Percentiles rank a stretch among this genome's conserved stretches.
These are phyloP conservation scores for Fusarium sp. DNA, from an alignment of 2,329 filamentous ascomycete species.

Conservation along the genomic window DNA sequence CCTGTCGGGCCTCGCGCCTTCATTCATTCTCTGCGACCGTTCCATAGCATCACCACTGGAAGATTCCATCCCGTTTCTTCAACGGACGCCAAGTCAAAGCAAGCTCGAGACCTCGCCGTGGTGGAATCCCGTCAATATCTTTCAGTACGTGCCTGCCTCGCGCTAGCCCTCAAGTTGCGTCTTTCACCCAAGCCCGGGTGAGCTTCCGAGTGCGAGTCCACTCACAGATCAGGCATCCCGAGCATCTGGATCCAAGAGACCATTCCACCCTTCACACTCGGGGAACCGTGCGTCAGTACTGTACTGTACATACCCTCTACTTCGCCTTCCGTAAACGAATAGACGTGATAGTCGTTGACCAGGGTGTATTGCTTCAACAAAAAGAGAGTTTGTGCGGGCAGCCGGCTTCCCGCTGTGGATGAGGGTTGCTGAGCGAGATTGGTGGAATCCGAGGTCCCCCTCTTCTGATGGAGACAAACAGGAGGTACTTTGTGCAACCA, in stretches of 20 bases:
- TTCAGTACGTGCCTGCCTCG: neutral
- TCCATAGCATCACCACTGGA: neutral
- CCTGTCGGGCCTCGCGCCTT: constrained; percentile 3
- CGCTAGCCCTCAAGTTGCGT: neutral
- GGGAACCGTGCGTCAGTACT: constrained; percentile 4
- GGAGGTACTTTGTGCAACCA: neutral
- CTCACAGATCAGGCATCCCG: constrained; percentile 9
- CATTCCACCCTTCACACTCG: neutral
- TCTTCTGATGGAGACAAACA: neutral
- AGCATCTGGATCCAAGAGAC: constrained; percentile 23
- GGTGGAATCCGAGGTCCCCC: neutral
- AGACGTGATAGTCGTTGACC: constrained; percentile 3
- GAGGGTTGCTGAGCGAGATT: constrained; percentile 11
- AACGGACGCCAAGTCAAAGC: neutral
- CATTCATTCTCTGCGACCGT: neutral
- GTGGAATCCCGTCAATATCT: neutral
- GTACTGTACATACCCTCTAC: neutral
- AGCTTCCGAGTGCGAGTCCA: neutral
- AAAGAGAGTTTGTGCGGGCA: constrained; percentile 16
- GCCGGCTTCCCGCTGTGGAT: constrained; percentile 27
- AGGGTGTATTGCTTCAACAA: constrained; percentile 10
- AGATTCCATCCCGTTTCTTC: neutral
- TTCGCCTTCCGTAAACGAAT: neutral
- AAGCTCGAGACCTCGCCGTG: neutral
- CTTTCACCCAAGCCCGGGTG: neutral